Evolutionary conservation across 768 basidiomycete genomes (phyloP), one percentile per base, ranked within the genome.

Genomic region (Boletus reticulatus): DNA sequence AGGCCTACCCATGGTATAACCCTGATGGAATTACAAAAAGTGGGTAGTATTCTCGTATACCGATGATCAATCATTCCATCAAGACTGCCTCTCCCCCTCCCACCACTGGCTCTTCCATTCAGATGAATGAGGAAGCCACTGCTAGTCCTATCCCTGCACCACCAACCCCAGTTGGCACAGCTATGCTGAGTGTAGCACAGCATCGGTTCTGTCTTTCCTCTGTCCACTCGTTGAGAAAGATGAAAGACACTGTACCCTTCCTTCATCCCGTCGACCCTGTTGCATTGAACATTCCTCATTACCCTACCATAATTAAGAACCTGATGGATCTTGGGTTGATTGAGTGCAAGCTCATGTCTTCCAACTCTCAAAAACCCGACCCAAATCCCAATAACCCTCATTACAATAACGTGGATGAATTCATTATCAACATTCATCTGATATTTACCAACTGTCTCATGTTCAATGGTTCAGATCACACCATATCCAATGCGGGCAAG

Each of bases 281-380:
- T 61, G 88, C 84, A 8, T 76, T 93, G 62, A 84, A 84, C 57
- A 84, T 92, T 57, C 96, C 94, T 10, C 93, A 96, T 69, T 99
- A 99, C 65, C 83, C 83, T 38, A 79, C 79, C 43, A 84, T 98
- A 67, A 84, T 99, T 73, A 91, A 87, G 67, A 83, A 80, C 27
- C 97, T 97, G 0, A 98, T 98, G 92, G 97, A 98, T 69, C 81
- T 99, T 44, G 80, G 85, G 4, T 97, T 95, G 43, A 84, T 98
- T 55, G 96, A 98, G 73, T 83, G 83, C 64, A 97, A 98, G 74
- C 78, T 98, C 42, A 64, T 62, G 34, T 84, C 88, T 1, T 92
- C 92, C 14, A 95, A 92, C 64, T 86, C 89, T 3, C 63, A 75
- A 50, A 94, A 92, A 66, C 89, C 84, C 14, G 91, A 92, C 57